Evolutionary conservation across 495 filamentous ascomycete genomes (phyloP).

Genomic region (Aspergillus steynii): DNA sequence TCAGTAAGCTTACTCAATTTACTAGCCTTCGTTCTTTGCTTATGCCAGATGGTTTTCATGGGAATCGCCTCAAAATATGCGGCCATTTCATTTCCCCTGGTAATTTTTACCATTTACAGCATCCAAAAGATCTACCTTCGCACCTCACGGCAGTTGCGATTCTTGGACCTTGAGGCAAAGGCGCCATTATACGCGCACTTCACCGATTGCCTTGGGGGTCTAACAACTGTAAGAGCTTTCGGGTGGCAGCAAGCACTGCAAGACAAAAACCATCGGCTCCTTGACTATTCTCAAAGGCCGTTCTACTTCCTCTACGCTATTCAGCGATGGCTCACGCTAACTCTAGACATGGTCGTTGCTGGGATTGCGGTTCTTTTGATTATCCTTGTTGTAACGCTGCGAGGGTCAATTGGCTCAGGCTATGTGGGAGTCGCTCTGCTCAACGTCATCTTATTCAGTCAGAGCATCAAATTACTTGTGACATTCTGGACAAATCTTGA

Average conservation of each 20-base stretch:
- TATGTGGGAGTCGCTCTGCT: slow-evolving; percentile 59
- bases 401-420: slow-evolving; percentile 46
- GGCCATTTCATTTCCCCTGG: slow-evolving; percentile 52
- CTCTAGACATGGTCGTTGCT: slow-evolving; percentile 50
- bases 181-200: slow-evolving; percentile 61
- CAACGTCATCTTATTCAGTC: slow-evolving; percentile 57
- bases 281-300: slow-evolving; percentile 61
- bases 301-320: slow-evolving; percentile 59
- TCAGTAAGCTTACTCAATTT: not conserved
- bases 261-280: slow-evolving; percentile 43
- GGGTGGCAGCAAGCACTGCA: slow-evolving; percentile 52
- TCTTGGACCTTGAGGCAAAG: slow-evolving; percentile 63
- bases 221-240: slow-evolving; percentile 57
- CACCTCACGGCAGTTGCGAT: slow-evolving; percentile 63
- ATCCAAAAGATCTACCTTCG: slow-evolving; percentile 63
- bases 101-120: slow-evolving; percentile 48
- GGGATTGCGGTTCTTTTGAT: slow-evolving; percentile 51
- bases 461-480: slow-evolving; percentile 51
- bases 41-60: slow-evolving; percentile 54
- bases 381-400: slow-evolving; percentile 43
- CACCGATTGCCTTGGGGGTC: slow-evolving; percentile 51
- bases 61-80: slow-evolving; percentile 48
- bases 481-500: slow-evolving; percentile 61
- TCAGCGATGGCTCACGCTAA: slow-evolving; percentile 55
- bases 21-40: slow-evolving; percentile 42